A percentile compares a stretch with the other conserved stretches of the same genome.
phyloP scores from a whole-genome alignment of 2,329 filamentous ascomycete species.

The Atkinsonella hypoxylon region DNA sequence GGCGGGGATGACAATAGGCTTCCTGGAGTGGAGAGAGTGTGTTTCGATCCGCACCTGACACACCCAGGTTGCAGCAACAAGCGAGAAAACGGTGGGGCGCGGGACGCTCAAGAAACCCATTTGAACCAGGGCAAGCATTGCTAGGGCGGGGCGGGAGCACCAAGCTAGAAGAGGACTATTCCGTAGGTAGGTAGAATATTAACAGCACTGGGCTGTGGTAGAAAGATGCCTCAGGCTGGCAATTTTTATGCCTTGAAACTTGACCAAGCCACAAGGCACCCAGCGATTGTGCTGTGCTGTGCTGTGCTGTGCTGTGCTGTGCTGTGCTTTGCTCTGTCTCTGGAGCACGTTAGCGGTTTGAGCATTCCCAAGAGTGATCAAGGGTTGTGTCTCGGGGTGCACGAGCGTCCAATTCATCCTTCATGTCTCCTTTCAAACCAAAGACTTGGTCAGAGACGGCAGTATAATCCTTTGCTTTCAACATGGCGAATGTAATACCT shows the following conservation, averaged over 20 bases:
- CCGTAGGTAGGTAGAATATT: neutral
- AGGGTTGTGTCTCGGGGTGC: neutral
- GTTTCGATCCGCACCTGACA: neutral
- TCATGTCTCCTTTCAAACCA: neutral
- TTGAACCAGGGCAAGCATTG: neutral
- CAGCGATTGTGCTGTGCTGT: neutral
- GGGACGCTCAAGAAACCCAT: neutral
- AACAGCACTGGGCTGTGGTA: neutral
- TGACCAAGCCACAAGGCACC: neutral
- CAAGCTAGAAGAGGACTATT: neutral
- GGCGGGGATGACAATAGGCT: neutral
- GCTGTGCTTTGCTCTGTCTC: too few species aligned
- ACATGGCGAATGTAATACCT: neutral
- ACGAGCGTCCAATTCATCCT: neutral
- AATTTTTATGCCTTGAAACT: neutral
- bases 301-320: too few species aligned
- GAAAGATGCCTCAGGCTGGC: neutral
- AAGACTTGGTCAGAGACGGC: neutral
- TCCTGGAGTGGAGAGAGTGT: too few species aligned
- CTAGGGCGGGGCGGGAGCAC: conserved; percentile 1
- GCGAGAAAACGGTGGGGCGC: neutral
- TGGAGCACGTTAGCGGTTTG: neutral
- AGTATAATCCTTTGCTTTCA: neutral
- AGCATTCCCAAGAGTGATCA: neutral
- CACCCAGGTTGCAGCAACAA: neutral